phyloP scores from a whole-genome alignment of 1,284 basidiomycete species.

The Cutaneotrichosporon cutaneum region DNA sequence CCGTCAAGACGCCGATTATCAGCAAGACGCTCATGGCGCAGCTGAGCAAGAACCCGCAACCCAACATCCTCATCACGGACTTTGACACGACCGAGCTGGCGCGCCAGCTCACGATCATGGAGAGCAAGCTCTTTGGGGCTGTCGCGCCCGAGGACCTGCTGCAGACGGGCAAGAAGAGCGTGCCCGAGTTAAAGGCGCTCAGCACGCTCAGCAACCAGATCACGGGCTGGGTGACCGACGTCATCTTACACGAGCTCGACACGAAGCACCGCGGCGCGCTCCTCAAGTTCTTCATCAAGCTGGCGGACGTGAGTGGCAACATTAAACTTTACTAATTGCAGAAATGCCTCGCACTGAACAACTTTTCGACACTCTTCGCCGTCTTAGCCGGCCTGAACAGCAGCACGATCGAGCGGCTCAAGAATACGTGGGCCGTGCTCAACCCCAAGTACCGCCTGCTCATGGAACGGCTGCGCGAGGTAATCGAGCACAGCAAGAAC shows the following conservation, averaged over 20 bases:
- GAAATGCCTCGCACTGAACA: conserved; percentile 86
- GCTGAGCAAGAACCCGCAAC: conserved; percentile 53
- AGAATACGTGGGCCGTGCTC: conserved; percentile 89
- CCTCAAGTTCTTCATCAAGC: conserved; percentile 87
- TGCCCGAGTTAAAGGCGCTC: conserved; percentile 75
- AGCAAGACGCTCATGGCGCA: conserved; percentile 70
- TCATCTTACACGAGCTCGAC: conserved; percentile 80
- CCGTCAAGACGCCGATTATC: conserved; percentile 65
- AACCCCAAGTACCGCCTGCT: conserved; percentile 78
- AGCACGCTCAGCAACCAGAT: conserved; percentile 91
- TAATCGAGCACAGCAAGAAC: conserved; percentile 78
- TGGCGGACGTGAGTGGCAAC: conserved; percentile 76
- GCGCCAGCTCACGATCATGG: conserved; percentile 90
- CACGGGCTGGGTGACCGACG: conserved; percentile 93
- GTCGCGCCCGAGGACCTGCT: conserved; percentile 92
- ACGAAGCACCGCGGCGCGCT: conserved; percentile 74
- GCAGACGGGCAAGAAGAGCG: conserved; percentile 71
- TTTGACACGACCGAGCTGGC: conserved; percentile 92
- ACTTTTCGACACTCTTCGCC: conserved; percentile 94
- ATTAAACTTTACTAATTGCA: conserved; percentile 49
- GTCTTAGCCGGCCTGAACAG: conserved; percentile 94
- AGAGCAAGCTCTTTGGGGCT: conserved; percentile 80
- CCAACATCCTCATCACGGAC: conserved; percentile 75
- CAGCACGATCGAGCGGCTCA: conserved; percentile 85
- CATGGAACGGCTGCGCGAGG: conserved; percentile 74